Conservation (phyloP, 345 rosid genomes). For the Brassica carinata region DNA sequence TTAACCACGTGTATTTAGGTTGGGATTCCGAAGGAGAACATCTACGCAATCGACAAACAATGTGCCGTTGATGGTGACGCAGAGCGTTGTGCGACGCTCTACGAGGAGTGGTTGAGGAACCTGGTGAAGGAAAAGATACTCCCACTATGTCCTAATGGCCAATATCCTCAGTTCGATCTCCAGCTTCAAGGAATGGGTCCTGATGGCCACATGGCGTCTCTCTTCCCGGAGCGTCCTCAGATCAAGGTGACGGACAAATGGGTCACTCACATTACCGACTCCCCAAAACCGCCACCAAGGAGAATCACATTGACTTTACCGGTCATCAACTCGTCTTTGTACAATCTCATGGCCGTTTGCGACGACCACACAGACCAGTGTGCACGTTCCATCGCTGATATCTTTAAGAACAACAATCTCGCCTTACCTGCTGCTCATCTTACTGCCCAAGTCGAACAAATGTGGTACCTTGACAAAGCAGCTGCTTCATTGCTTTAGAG, state of each 20-base stretch:
- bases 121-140: conserved; percentile 48
- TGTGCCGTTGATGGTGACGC: conserved; percentile 68
- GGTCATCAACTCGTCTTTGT: conserved; percentile 73
- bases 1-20: conserved; percentile 43
- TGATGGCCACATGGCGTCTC: conserved; percentile 85
- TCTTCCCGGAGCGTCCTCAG: conserved; percentile 69
- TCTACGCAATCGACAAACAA: conserved; percentile 70
- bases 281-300: conserved; percentile 79
- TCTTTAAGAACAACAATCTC: conserved; percentile 39
- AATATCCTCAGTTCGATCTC: conserved; percentile 77
- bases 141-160: conserved; percentile 41
- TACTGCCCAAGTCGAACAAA: conserved; percentile 62
- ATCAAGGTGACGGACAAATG: conserved; percentile 62
- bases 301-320: conserved; percentile 87
- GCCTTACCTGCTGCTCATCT: conserved; percentile 63
- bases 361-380: conserved; percentile 47
- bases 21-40: conserved; percentile 60
- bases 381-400: conserved; percentile 54
- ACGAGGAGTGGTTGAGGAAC: conserved; percentile 62
- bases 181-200: conserved; percentile 87
- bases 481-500: conserved; percentile 69
- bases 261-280: conserved; percentile 74
- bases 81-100: conserved; percentile 45
- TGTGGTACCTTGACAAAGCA: conserved; percentile 79
- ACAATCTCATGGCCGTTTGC: conserved; percentile 66